These are phyloP conservation scores for Pyrenochaeta sp. DNA, from an alignment of 2,329 filamentous ascomycete species.

Conservation along the genomic window DNA sequence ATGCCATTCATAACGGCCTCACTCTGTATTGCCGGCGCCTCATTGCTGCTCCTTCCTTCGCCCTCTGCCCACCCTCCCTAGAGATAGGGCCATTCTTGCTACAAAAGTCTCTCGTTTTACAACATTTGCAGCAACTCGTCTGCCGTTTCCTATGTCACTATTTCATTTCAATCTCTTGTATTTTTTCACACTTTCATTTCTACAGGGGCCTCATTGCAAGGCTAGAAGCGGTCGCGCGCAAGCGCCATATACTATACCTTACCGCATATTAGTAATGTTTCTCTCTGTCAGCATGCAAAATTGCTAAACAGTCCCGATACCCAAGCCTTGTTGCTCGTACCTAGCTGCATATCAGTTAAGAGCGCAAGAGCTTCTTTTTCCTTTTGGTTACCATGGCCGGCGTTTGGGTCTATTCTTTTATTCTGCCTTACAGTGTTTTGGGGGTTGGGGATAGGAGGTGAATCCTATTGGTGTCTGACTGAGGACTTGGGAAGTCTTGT, in stretches of 20 bases:
- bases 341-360: neutral
- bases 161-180: constrained; percentile 1
- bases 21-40: constrained; percentile 6
- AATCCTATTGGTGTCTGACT: too few species aligned
- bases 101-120: constrained; percentile 3
- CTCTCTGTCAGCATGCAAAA: constrained; percentile 5
- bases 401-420: too few species aligned
- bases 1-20: constrained; percentile 16
- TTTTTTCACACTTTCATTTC: constrained; percentile 6
- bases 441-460: neutral
- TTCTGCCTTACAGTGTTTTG: neutral
- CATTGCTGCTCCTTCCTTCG: constrained; percentile 8
- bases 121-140: too few species aligned
- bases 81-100: constrained; percentile 5
- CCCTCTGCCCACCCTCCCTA: constrained; percentile 1
- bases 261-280: constrained; percentile 18
- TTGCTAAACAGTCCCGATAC: constrained; percentile 20
- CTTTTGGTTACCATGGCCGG: neutral
- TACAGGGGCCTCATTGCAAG: constrained; percentile 12
- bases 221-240: constrained; percentile 23
- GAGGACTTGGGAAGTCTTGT: too few species aligned
- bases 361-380: constrained; percentile 1
- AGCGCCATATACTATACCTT: constrained; percentile 15
- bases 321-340: constrained; percentile 7
- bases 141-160: too few species aligned